Evolutionary conservation across 345 rosid species (phyloP).

Genomic region (Capsella bursapastoris): DNA sequence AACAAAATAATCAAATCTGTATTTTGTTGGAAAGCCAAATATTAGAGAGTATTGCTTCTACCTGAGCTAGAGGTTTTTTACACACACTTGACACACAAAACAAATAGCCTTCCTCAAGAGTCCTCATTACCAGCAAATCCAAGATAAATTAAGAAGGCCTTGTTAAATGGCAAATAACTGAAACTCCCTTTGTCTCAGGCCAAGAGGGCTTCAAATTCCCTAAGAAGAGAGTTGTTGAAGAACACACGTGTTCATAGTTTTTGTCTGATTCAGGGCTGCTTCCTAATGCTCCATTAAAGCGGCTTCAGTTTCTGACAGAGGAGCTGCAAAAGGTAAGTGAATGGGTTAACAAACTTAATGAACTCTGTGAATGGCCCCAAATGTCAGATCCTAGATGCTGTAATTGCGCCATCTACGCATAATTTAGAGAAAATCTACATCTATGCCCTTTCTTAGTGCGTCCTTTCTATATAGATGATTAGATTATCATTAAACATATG

Average conservation of each 20-base stretch:
- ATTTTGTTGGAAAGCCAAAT: conserved; percentile 16
- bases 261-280: conserved; percentile 11
- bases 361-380: neutral
- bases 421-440: neutral
- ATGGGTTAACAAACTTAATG: conserved; percentile 3
- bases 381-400: neutral
- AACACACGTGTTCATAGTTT: conserved; percentile 8
- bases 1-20: conserved; percentile 16
- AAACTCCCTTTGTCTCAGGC: conserved; percentile 24
- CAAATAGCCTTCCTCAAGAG: conserved; percentile 26
- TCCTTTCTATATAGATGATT: neutral
- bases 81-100: conserved; percentile 19
- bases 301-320: conserved; percentile 78
- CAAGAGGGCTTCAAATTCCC: conserved; percentile 8
- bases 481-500: neutral
- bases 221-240: conserved; percentile 28
- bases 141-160: conserved; percentile 30
- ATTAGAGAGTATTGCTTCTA: conserved; percentile 31
- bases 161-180: conserved; percentile 31
- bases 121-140: conserved; percentile 33
- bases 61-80: conserved; percentile 32
- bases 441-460: neutral
- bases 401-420: neutral
- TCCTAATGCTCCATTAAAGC: conserved; percentile 80
- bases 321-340: conserved; percentile 61